Conservation (phyloP, 176 grass and related monocot genomes). For the Canna indica region DNA sequence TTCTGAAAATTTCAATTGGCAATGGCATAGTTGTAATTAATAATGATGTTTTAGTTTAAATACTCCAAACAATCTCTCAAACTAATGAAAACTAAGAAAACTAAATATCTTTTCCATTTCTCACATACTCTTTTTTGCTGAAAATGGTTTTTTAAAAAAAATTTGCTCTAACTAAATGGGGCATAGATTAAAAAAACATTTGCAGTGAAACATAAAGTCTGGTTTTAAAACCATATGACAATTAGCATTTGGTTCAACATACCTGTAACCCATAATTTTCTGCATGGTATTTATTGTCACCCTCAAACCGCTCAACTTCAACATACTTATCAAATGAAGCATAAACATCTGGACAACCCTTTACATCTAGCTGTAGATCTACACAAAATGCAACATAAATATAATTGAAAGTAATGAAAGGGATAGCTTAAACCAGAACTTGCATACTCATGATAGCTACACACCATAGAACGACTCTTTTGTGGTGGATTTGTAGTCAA, state of each 20-base stretch:
- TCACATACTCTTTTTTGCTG: no score
- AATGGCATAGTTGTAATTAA: no score
- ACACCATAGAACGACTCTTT: constrained; percentile 22
- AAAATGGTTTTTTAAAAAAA: no score
- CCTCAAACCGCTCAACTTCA: constrained; percentile 8
- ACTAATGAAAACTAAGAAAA: no score
- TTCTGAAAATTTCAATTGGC: no score
- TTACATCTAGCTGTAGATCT: constrained; percentile 22
- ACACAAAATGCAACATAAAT: neutral
- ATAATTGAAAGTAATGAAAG: neutral
- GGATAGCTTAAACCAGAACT: neutral
- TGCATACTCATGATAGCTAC: neutral
- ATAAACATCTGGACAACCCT: constrained; percentile 20
- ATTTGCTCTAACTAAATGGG: no score
- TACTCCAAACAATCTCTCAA: no score
- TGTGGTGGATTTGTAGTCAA: no score
- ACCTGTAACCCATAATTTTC: constrained; percentile 17
- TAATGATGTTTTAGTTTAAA: no score
- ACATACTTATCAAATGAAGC: constrained; percentile 18
- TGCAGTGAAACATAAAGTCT: neutral
- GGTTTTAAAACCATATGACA: neutral
- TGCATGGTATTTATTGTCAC: constrained; percentile 6
- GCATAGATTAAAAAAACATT: no score
- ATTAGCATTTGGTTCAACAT: neutral
- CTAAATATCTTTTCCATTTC: no score